These are phyloP conservation scores for Letharia columbiana DNA, from an alignment of 495 filamentous ascomycete species.

Conservation along the genomic window DNA sequence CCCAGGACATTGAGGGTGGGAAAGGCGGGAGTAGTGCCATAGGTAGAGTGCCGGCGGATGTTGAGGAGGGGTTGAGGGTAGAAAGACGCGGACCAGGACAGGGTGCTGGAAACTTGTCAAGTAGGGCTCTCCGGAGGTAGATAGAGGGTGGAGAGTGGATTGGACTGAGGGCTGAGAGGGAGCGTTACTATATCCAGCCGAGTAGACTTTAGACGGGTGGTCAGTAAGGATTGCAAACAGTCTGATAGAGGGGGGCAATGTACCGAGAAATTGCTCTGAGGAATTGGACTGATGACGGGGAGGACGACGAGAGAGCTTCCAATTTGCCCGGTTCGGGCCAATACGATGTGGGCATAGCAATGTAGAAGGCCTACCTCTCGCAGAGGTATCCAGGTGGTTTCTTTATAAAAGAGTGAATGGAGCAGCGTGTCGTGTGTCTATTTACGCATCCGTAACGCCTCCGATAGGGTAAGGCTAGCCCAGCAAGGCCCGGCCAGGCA, in stretches of 20 bases:
- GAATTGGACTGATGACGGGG: conserved; percentile 11
- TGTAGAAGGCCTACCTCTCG: neutral
- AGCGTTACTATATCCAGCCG: conserved; percentile 33
- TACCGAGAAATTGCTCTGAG: conserved; percentile 20
- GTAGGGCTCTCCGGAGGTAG: neutral
- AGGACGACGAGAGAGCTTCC: neutral
- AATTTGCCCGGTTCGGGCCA: neutral
- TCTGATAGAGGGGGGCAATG: neutral
- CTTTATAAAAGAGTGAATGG: neutral
- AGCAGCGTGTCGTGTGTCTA: neutral
- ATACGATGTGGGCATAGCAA: neutral
- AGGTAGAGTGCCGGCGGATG: conserved; percentile 61
- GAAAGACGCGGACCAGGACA: conserved; percentile 82
- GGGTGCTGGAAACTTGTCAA: conserved; percentile 35
- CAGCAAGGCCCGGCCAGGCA: conserved; percentile 1
- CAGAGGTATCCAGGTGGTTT: neutral
- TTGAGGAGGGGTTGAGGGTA: conserved; percentile 85
- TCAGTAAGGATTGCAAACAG: conserved; percentile 7
- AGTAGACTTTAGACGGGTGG: conserved; percentile 22
- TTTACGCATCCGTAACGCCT: too few species aligned
- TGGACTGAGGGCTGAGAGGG: neutral
- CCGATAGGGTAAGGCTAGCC: conserved; percentile 7
- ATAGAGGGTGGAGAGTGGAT: neutral
- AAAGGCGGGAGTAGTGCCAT: conserved; percentile 79
- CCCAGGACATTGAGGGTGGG: conserved; percentile 75